A percentile compares a stretch with the other conserved stretches of the same genome.
Conservation (phyloP, 768 basidiomycete genomes). For the Pleurotus giganteus region DNA sequence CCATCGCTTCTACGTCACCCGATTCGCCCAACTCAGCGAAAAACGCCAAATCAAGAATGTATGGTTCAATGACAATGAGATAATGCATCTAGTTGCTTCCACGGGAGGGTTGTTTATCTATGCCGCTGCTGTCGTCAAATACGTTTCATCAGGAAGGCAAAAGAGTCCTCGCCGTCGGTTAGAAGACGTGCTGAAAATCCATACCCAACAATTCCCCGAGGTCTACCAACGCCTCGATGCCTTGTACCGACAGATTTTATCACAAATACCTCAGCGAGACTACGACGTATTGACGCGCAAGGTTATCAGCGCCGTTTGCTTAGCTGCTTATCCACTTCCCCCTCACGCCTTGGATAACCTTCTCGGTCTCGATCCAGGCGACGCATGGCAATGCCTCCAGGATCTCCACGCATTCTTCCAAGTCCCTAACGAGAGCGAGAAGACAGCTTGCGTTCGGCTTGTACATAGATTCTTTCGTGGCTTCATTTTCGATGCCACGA, state of each 20-base stretch:
- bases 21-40: background rate
- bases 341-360: background rate
- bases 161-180: conserved; percentile 1
- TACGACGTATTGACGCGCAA: background rate
- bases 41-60: background rate
- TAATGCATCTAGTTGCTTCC: background rate
- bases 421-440: background rate
- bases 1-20: background rate
- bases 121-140: conserved; percentile 5
- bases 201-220: background rate
- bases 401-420: background rate
- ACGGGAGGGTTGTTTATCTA: conserved; percentile 7
- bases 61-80: conserved; percentile 4
- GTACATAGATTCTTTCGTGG: background rate
- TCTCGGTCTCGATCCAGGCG: background rate
- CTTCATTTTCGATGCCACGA: background rate
- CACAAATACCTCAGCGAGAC: background rate
- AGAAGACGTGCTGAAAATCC: background rate
- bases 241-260: conserved; percentile 13
- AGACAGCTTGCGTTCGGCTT: background rate
- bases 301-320: conserved; percentile 7
- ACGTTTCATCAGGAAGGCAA: background rate
- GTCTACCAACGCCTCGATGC: conserved; percentile 5
- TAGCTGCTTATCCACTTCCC: background rate
- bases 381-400: background rate